Conservation (phyloP, 768 basidiomycete species). For the Pisolithus sp. region DNA sequence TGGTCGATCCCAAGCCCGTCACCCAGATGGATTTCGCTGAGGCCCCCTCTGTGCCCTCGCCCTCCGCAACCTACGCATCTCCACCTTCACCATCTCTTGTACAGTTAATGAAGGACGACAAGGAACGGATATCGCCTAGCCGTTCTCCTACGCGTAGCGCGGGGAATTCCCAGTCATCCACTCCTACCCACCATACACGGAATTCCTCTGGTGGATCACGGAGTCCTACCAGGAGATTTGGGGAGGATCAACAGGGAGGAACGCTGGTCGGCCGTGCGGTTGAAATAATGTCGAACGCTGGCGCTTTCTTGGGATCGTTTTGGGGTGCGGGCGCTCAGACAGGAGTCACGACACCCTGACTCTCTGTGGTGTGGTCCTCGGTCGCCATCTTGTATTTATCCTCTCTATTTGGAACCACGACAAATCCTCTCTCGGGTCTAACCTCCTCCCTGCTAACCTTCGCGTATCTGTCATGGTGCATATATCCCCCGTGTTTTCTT, state of each 20-base stretch:
- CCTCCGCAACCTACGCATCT: not conserved
- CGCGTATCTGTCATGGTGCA: not conserved
- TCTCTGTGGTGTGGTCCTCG: not conserved
- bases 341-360: constrained; percentile 17
- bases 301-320: constrained; percentile 64
- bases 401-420: constrained; percentile 24
- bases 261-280: constrained; percentile 58
- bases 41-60: constrained; percentile 7
- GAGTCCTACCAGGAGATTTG: constrained; percentile 22
- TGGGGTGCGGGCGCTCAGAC: constrained; percentile 34
- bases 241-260: constrained; percentile 27
- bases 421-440: constrained; percentile 16
- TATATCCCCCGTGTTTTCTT: not conserved
- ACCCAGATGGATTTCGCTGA: constrained; percentile 20
- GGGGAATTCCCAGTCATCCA: constrained; percentile 23
- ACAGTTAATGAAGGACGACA: constrained; percentile 25
- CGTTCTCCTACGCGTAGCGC: constrained; percentile 55
- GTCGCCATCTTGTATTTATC: constrained; percentile 20
- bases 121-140: constrained; percentile 33
- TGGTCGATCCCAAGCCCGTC: constrained; percentile 24
- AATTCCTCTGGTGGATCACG: constrained; percentile 14
- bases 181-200: constrained; percentile 8
- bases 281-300: constrained; percentile 75
- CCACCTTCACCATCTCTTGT: constrained; percentile 18
- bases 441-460: not conserved